Percentiles rank a stretch among this genome's conserved stretches.
Conservation (phyloP, 257 asterid species). For the Capsicum rhomboideum region DNA sequence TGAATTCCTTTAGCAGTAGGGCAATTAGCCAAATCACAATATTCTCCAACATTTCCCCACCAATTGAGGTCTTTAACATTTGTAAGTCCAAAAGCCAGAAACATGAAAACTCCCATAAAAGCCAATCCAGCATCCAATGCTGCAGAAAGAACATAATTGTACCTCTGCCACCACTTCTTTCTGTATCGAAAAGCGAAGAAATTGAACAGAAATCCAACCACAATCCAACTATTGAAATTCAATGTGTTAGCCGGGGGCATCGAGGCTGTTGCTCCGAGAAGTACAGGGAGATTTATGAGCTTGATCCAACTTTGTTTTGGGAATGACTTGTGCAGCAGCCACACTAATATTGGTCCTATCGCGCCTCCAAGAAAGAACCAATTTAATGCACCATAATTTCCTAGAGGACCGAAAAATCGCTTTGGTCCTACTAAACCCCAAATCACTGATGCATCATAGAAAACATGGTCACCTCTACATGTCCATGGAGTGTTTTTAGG, state of each 20-base stretch:
- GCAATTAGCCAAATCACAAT: conserved; percentile 41
- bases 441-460: conserved; percentile 70
- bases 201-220: conserved; percentile 45
- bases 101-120: conserved; percentile 47
- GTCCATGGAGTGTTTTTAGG: conserved; percentile 65
- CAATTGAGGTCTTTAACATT: conserved; percentile 20
- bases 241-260: conserved; percentile 66
- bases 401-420: conserved; percentile 43
- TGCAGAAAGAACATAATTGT: conserved; percentile 61
- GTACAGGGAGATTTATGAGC: conserved; percentile 55
- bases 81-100: conserved; percentile 21
- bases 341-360: conserved; percentile 37
- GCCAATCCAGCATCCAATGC: conserved; percentile 79
- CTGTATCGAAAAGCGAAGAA: conserved; percentile 38
- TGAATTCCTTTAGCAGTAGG: conserved; percentile 54
- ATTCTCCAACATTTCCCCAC: conserved; percentile 56
- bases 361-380: conserved; percentile 64
- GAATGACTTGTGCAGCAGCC: conserved; percentile 36
- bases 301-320: conserved; percentile 50
- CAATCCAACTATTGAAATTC: conserved; percentile 61
- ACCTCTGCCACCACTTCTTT: conserved; percentile 76
- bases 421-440: conserved; percentile 76
- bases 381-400: conserved; percentile 50
- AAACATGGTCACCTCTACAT: conserved; percentile 45
- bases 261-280: conserved; percentile 40